phyloP scores from a whole-genome alignment of 352 stramenopile genomes.

The Phytophthora multivora region DNA sequence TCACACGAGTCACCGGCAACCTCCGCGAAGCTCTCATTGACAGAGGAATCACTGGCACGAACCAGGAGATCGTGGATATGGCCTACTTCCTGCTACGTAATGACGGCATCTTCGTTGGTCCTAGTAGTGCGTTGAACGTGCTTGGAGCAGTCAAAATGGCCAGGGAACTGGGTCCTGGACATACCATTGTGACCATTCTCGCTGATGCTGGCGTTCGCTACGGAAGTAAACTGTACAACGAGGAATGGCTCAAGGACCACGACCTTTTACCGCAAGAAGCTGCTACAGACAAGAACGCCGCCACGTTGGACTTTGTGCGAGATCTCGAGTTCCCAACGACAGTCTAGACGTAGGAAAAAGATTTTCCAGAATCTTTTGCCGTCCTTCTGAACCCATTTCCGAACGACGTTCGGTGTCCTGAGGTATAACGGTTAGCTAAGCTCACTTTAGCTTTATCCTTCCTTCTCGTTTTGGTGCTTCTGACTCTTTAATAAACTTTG shows the following conservation, averaged over 20 bases:
- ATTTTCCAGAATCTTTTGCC: neutral
- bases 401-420: neutral
- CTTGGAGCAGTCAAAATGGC: conserved; percentile 79
- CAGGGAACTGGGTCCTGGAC: conserved; percentile 57
- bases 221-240: conserved; percentile 79
- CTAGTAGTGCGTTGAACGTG: conserved; percentile 73
- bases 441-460: too few species aligned
- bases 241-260: conserved; percentile 64
- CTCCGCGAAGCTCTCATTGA: conserved; percentile 89
- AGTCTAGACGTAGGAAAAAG: too few species aligned
- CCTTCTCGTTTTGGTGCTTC: too few species aligned
- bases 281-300: neutral
- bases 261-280: conserved; percentile 36
- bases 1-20: conserved; percentile 93
- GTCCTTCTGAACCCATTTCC: too few species aligned
- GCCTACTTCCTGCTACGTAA: conserved; percentile 87
- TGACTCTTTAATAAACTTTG: too few species aligned
- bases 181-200: conserved; percentile 79
- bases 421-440: too few species aligned
- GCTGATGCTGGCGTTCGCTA: conserved; percentile 81
- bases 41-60: conserved; percentile 89
- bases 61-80: conserved; percentile 94
- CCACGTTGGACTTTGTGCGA: conserved; percentile 40
- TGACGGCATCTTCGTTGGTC: conserved; percentile 93
- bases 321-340: conserved; percentile 28